Evolutionary conservation across 495 filamentous ascomycete species (phyloP), one percentile per base, ranked within the genome.

Genomic region (Daldinia decipiens): DNA sequence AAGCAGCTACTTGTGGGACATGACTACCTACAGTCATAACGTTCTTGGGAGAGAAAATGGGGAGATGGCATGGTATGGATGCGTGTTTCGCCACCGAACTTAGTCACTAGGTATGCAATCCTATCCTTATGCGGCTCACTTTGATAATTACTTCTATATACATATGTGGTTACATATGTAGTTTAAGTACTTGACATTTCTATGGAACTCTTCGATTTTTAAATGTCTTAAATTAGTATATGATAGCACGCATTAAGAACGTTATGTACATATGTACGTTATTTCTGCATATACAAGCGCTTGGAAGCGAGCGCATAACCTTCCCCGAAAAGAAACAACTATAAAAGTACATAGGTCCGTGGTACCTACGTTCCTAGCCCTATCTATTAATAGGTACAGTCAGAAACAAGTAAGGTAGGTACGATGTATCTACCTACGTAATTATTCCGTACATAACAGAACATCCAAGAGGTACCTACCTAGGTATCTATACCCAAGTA

Each of bases 1-100:
- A 47, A 47, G 43, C 43, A 17, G 43, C 43, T 47, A 47, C 43
- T 47, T 47, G 43, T 45, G 40, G 40, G 9, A 39, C 36, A 39
- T 6, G 3, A n/a, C 12, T 40, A n/a, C n/a, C n/a, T n/a, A 40
- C 17, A 47, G 19, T 47, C 43, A 47, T 47, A 47, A 47, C 21
- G 17, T 36, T 47, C 43, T 24, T 24, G 8, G 43, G n/a, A 40
- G 8, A 17, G 8, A 24, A 21, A 17, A 40, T 17, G 19, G 43
- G 8, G 9, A 47, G 17, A 47, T 47, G 8, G 7, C 17, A 47
- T 21, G 17, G 43, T 24, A 36, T 13, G 43, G 43, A 24, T 21
- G 8, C 21, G 8, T 47, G 43, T 11, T 47, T 47, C 43, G 43
- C 43, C 43, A 47, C 43, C 8, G 2, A 47, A 21, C 24, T 21